Evolutionary conservation across 2,329 filamentous ascomycete species (phyloP).

Genomic region (Curvularia eragrostidis): DNA sequence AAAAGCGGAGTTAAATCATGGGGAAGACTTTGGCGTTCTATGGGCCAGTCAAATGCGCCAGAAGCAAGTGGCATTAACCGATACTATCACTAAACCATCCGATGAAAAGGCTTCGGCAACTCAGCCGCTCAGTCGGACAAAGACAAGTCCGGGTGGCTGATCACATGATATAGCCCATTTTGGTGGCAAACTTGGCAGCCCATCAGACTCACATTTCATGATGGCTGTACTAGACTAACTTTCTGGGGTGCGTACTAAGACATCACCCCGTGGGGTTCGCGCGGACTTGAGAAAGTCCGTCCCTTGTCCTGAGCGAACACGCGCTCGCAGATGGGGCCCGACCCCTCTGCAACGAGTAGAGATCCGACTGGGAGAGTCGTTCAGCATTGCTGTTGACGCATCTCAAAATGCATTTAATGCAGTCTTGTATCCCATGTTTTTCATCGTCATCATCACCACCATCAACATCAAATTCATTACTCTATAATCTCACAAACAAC

Average conservation of each 20-base stretch:
- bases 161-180: background rate
- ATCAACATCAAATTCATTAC: background rate
- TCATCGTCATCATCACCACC: too few species aligned
- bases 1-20: constrained; percentile 1
- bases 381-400: constrained; percentile 2
- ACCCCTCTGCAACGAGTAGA: background rate
- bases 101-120: background rate
- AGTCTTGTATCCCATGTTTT: constrained; percentile 1
- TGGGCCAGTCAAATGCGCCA: background rate
- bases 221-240: background rate
- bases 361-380: background rate
- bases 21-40: background rate
- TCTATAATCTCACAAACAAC: background rate
- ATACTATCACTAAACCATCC: too few species aligned
- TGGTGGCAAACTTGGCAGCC: background rate
- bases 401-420: constrained; percentile 6
- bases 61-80: background rate
- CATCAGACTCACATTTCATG: background rate
- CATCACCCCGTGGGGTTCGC: constrained; percentile 4
- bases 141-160: constrained; percentile 15
- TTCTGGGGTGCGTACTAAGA: background rate
- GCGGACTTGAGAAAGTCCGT: constrained; percentile 22
- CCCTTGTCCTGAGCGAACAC: background rate
- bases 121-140: constrained; percentile 16
- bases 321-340: background rate